phyloP scores from a whole-genome alignment of 2,329 filamentous ascomycete species.

The Xylariaceae sp. region DNA sequence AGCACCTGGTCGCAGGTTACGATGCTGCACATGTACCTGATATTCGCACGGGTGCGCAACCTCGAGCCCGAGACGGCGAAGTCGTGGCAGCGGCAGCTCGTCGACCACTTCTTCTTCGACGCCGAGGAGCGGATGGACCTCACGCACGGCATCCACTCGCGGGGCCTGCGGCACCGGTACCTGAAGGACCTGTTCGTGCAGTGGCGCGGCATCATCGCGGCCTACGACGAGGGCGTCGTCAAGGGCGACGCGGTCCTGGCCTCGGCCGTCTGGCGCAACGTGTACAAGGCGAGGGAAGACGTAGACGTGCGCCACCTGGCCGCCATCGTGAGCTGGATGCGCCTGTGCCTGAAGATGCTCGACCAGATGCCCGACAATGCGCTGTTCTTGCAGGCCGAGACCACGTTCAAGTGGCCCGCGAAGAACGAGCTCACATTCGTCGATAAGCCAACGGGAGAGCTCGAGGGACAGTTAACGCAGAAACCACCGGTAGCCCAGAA shows the following conservation, averaged over 20 bases:
- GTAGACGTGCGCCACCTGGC: conserved; percentile 54
- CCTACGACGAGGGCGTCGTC: conserved; percentile 80
- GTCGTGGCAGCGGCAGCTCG: conserved; percentile 84
- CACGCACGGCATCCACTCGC: conserved; percentile 70
- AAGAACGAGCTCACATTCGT: conserved; percentile 43
- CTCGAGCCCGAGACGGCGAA: conserved; percentile 70
- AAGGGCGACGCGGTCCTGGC: conserved; percentile 78
- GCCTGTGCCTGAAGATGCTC: conserved; percentile 49
- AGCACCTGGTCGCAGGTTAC: conserved; percentile 95
- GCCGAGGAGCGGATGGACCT: conserved; percentile 83
- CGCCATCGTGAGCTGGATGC: conserved; percentile 61
- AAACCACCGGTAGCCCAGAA: conserved; percentile 21
- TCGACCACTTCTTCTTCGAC: conserved; percentile 94
- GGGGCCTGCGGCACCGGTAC: conserved; percentile 63
- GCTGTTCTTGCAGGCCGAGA: conserved; percentile 35
- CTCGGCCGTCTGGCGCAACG: conserved; percentile 87
- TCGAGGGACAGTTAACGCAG: conserved; percentile 38
- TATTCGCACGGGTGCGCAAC: conserved; percentile 80
- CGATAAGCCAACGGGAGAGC: conserved; percentile 45
- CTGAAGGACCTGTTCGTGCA: conserved; percentile 90
- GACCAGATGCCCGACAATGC: conserved; percentile 53
- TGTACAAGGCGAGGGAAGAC: conserved; percentile 72
- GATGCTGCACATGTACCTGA: conserved; percentile 93
- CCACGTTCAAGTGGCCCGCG: conserved; percentile 49
- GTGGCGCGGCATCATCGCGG: conserved; percentile 84